These are phyloP conservation scores for Pythium aristosporum DNA, from an alignment of 352 stramenopile genomes.

Conservation along the genomic window DNA sequence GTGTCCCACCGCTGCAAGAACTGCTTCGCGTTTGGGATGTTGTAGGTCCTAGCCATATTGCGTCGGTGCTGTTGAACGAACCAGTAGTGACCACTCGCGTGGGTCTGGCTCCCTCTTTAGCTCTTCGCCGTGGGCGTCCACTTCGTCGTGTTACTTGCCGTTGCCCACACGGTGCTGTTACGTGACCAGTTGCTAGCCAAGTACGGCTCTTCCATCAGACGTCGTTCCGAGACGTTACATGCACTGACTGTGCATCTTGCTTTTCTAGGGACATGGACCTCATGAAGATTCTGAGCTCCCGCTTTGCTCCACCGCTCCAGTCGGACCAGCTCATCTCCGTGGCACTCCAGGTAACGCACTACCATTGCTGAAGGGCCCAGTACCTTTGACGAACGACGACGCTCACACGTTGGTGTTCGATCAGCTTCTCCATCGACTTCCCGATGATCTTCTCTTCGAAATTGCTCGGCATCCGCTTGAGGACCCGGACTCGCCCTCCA, in stretches of 20 bases:
- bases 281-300: slow-evolving; percentile 88
- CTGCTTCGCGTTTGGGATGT: slow-evolving; percentile 91
- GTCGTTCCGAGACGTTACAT: not conserved
- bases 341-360: slow-evolving; percentile 51
- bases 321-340: slow-evolving; percentile 85
- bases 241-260: not conserved
- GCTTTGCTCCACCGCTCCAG: slow-evolving; percentile 76
- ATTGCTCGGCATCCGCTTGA: slow-evolving; percentile 85
- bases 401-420: not conserved
- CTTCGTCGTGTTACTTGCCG: slow-evolving; percentile 89
- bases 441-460: slow-evolving; percentile 82
- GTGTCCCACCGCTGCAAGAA: slow-evolving; percentile 85
- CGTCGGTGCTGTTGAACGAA: not conserved
- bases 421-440: slow-evolving; percentile 82
- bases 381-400: not conserved
- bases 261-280: slow-evolving; percentile 75
- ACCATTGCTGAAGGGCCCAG: not conserved
- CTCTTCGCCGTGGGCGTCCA: slow-evolving; percentile 91
- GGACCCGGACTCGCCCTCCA: slow-evolving; percentile 51
- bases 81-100: not conserved
- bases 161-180: slow-evolving; percentile 87
- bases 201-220: slow-evolving; percentile 25
- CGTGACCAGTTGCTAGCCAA: slow-evolving; percentile 80
- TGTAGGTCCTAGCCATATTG: slow-evolving; percentile 34
- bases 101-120: slow-evolving; percentile 28